Evolutionary conservation across 345 rosid genomes (phyloP).

Genomic region (Hypericum perforatum): DNA sequence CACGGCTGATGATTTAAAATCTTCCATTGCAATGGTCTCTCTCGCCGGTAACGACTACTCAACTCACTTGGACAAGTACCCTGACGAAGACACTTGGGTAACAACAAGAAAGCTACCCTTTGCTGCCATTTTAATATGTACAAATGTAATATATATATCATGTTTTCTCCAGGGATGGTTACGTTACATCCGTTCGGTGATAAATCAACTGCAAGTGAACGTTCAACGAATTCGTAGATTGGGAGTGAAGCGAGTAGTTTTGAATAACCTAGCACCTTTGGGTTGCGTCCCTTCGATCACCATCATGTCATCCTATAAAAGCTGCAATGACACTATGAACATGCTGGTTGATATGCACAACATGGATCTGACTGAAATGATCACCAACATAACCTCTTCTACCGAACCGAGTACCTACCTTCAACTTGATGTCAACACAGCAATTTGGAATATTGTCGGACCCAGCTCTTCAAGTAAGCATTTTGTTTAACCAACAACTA

Average conservation of each 20-base stretch:
- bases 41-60: slow-evolving; percentile 72
- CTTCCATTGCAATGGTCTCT: slow-evolving; percentile 49
- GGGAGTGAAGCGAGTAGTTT: slow-evolving; percentile 52
- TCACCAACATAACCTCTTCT: slow-evolving; percentile 32
- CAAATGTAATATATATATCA: too few species aligned
- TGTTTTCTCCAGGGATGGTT: slow-evolving; percentile 34
- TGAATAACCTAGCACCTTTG: slow-evolving; percentile 46
- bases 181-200: slow-evolving; percentile 30
- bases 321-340: slow-evolving; percentile 38
- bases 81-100: slow-evolving; percentile 7
- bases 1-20: slow-evolving; percentile 20
- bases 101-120: too few species aligned
- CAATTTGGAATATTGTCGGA: too few species aligned
- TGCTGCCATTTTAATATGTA: too few species aligned
- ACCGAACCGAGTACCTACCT: slow-evolving; percentile 26
- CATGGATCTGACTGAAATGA: slow-evolving; percentile 33
- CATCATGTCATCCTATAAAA: slow-evolving; percentile 18
- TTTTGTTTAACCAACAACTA: too few species aligned
- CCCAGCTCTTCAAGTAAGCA: too few species aligned
- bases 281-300: slow-evolving; percentile 69
- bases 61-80: slow-evolving; percentile 24
- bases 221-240: slow-evolving; percentile 34
- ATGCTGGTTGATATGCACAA: slow-evolving; percentile 40
- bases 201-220: slow-evolving; percentile 39
- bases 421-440: neutral